Base-by-base conservation (phyloP, 371 early-diverging fungal genomes). In the Entomophthora muscae region DNA sequence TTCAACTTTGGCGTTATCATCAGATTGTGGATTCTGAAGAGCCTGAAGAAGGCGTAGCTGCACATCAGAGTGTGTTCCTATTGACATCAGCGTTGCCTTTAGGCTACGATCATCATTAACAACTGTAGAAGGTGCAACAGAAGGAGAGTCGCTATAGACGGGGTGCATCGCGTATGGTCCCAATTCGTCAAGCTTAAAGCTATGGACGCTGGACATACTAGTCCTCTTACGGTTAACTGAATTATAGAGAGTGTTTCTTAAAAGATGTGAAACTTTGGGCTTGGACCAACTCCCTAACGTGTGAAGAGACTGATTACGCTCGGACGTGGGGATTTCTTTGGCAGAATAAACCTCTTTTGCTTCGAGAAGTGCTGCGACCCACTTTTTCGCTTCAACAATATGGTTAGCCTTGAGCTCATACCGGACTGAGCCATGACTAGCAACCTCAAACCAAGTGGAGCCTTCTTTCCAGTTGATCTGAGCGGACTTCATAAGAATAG, bases 291-390 rank as follows among this genome's bases (percentile, higher is more conserved):
- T 63, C n/a, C 63, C 63, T 24, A 12, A 30, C 3, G 27, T 24
- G 65, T 68, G 54, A 69, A 67, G 58, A 30, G 63, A 26, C 64
- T 66, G 22, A 66, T 66, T 27, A 66, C 52, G 30, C 29, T 57
- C 57, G 52, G 42, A 22, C 58, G 10, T 27, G 5, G n/a, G 22
- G 29, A 21, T 2, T 21, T 63, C 22, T 13, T 32, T 33, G 27
- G 51, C 22, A n/a, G 12, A 26, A 22, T n/a, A 63, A 51, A 78
- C 84, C 65, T 81, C 72, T 69, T 84, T 85, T 52, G 85, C 80
- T 65, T 85, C 83, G n/a, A 79, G 78, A 17, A 89, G 70, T 21
- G 83, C 77, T 57, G 80, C 74, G 21, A 88, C 81, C 89, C 90
- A 90, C 60, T 82, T 80, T 66, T 84, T 83, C 52, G 89, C 87